Percentiles rank a stretch among this genome's conserved stretches.
These are phyloP conservation scores for Phaffomyces opuntiae DNA, from an alignment of 805 yeast species.

Conservation along the genomic window DNA sequence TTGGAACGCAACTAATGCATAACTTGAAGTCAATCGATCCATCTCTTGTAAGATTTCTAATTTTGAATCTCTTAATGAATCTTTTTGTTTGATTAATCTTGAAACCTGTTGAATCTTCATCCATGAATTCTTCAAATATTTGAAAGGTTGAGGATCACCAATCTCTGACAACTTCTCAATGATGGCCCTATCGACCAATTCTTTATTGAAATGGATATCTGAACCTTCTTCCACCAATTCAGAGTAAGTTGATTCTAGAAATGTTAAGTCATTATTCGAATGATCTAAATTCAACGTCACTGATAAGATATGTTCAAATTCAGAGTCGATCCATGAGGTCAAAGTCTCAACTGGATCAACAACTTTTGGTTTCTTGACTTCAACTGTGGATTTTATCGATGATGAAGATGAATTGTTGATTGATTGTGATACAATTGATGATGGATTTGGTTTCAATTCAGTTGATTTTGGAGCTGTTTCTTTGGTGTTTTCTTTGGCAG, in stretches of 20 bases:
- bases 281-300: constrained; percentile 18
- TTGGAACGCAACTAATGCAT: constrained; percentile 63
- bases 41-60: constrained; percentile 38
- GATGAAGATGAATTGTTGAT: not conserved
- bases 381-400: not conserved
- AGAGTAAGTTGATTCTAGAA: constrained; percentile 19
- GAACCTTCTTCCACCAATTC: constrained; percentile 17
- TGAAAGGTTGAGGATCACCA: constrained; percentile 42
- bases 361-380: constrained; percentile 1
- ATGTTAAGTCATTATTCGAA: constrained; percentile 5
- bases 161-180: constrained; percentile 50
- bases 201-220: constrained; percentile 14
- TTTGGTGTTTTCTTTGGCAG: not conserved
- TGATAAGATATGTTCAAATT: constrained; percentile 12
- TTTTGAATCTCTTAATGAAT: constrained; percentile 32
- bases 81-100: constrained; percentile 37
- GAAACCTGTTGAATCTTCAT: constrained; percentile 31
- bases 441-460: not conserved
- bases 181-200: constrained; percentile 40
- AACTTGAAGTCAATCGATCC: constrained; percentile 45
- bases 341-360: constrained; percentile 1
- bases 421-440: too few species aligned
- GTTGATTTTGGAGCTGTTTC: not conserved
- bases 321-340: constrained; percentile 7
- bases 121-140: constrained; percentile 43